Conservation (phyloP, 495 filamentous ascomycete genomes). For the Aspergillus nidulans region DNA sequence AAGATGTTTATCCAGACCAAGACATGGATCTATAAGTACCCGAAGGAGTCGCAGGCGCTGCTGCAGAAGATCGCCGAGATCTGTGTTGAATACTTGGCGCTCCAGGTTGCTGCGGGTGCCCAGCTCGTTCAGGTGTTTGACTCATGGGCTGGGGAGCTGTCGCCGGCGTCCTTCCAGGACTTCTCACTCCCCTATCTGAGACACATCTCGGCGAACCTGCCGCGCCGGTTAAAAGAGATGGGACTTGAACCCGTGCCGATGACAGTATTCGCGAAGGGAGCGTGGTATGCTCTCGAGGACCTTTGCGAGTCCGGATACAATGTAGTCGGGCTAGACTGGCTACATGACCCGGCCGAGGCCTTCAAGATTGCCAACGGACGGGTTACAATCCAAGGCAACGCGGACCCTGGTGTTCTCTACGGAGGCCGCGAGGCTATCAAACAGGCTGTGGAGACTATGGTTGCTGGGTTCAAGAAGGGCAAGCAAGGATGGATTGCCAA, state of each 20-base stretch:
- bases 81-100: conserved; percentile 88
- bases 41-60: conserved; percentile 70
- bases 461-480: conserved; percentile 78
- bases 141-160: conserved; percentile 94
- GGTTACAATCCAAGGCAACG: conserved; percentile 87
- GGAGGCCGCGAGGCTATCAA: conserved; percentile 78
- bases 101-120: conserved; percentile 88
- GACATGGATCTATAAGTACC: conserved; percentile 92
- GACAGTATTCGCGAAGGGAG: conserved; percentile 99
- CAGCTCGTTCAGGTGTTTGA: conserved; percentile 97
- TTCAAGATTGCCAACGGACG: conserved; percentile 69
- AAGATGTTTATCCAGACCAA: conserved; percentile 90
- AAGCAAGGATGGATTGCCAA: conserved; percentile 87
- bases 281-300: conserved; percentile 91
- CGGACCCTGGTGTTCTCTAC: conserved; percentile 90
- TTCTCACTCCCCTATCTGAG: conserved; percentile 84
- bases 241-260: conserved; percentile 80
- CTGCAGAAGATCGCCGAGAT: conserved; percentile 87
- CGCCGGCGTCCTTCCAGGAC: conserved; percentile 71
- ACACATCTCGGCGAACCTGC: conserved; percentile 75
- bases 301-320: conserved; percentile 87
- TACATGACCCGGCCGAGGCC: conserved; percentile 83
- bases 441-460: conserved; percentile 73
- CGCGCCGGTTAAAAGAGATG: conserved; percentile 64
- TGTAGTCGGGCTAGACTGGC: conserved; percentile 91